Percentiles rank a stretch among this genome's conserved stretches.
Evolutionary conservation across 306 rosid genomes (phyloP).

Genomic region (Sphenostylis stenocarpa): DNA sequence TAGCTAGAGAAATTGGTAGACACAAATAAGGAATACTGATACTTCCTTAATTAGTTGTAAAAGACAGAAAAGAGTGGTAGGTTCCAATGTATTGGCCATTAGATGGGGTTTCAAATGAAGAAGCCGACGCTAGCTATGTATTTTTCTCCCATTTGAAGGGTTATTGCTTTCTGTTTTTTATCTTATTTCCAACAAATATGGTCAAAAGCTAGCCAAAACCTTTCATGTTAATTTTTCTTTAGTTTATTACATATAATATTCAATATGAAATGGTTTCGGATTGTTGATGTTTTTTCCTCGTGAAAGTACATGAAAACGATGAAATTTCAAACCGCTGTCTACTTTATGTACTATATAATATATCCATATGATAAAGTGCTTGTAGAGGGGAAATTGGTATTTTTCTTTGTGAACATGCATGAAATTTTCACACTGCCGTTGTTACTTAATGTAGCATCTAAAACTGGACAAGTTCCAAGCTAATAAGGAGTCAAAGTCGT

Average conservation of each 20-base stretch:
- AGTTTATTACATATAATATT: neutral
- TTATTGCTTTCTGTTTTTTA: neutral
- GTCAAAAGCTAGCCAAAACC: no score
- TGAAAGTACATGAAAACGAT: no score
- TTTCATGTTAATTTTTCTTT: no score
- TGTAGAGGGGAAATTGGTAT: neutral
- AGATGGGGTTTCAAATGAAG: neutral
- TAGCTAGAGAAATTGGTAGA: neutral
- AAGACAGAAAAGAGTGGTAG: neutral
- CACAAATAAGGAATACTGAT: neutral
- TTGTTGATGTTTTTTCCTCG: neutral
- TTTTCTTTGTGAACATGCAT: neutral
- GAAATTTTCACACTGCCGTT: neutral
- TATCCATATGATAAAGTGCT: neutral
- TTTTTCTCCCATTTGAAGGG: neutral
- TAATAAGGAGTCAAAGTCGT: slow-evolving; percentile 8
- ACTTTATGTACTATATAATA: neutral
- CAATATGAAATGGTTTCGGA: neutral
- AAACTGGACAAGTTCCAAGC: slow-evolving; percentile 5
- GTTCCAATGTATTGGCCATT: neutral
- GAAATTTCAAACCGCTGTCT: neutral
- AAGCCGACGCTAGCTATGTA: neutral
- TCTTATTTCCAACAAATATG: neutral
- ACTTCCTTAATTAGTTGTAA: neutral
- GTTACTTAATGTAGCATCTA: neutral